A percentile compares a stretch with the other conserved stretches of the same genome.
Evolutionary conservation across 345 rosid species (phyloP).

Genomic region (Moricandia arvensis): DNA sequence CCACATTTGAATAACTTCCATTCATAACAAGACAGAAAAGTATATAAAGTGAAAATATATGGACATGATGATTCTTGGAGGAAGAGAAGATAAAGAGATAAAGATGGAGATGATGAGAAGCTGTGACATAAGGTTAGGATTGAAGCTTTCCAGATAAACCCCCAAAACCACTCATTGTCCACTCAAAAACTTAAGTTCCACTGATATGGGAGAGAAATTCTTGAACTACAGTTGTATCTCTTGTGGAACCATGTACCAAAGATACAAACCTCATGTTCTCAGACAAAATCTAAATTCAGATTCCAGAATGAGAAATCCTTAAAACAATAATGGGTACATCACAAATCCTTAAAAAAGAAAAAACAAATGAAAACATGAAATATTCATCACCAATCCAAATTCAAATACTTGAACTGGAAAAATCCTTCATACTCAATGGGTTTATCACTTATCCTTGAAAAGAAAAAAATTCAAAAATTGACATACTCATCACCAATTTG

Average conservation of each 20-base stretch:
- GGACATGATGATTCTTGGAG: conserved; percentile 1
- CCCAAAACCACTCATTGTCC: conserved; percentile 19
- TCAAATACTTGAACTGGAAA: not conserved
- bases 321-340: not conserved
- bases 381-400: not conserved
- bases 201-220: conserved; percentile 9
- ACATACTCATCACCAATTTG: conserved; percentile 19
- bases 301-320: not conserved
- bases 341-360: not conserved
- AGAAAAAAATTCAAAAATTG: not conserved
- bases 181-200: conserved; percentile 17
- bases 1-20: not conserved
- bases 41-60: too few relatives aligned
- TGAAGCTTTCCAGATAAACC: conserved; percentile 22
- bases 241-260: not conserved
- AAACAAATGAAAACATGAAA: not conserved
- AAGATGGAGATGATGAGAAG: conserved; percentile 31
- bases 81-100: conserved; percentile 32
- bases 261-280: not conserved
- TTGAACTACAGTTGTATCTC: not conserved
- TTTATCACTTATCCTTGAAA: conserved; percentile 23
- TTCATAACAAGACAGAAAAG: not conserved
- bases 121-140: conserved; percentile 22
- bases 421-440: too few relatives aligned
- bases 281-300: not conserved